phyloP scores from a whole-genome alignment of 148 eudicot genomes.

The Dysphania ambrosioides region DNA sequence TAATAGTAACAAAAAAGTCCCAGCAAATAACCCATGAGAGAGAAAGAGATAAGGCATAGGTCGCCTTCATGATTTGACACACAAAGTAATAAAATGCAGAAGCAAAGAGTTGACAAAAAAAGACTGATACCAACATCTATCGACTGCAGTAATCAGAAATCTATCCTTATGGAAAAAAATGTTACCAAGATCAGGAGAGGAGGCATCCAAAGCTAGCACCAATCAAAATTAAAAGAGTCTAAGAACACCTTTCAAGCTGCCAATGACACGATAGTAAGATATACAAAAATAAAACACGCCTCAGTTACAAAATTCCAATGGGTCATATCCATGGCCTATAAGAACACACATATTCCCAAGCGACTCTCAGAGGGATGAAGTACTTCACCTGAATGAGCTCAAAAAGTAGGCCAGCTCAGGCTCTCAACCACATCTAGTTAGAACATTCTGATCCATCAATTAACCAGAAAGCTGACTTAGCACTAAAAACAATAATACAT shows the following conservation, averaged over 20 bases:
- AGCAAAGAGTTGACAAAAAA: too few species aligned
- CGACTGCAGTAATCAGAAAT: background rate
- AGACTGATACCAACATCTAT: background rate
- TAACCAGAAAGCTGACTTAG: conserved; percentile 72
- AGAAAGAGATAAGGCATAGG: background rate
- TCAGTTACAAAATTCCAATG: background rate
- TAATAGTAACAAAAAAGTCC: too few species aligned
- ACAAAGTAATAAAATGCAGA: background rate
- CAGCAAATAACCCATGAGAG: background rate
- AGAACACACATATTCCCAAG: conserved; percentile 22
- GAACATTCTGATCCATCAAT: conserved; percentile 72
- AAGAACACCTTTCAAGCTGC: conserved; percentile 31
- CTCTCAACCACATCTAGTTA: conserved; percentile 72
- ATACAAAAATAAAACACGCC: background rate
- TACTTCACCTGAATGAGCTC: conserved; percentile 62
- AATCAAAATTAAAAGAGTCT: conserved; percentile 22
- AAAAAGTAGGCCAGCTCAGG: conserved; percentile 48
- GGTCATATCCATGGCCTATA: conserved; percentile 7
- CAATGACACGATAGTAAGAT: conserved; percentile 26
- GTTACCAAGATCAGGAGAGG: conserved; percentile 24
- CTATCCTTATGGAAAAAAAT: conserved; percentile 12
- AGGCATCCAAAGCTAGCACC: conserved; percentile 31
- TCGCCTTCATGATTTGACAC: background rate
- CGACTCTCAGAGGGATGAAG: conserved; percentile 32
- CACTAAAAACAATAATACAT: conserved; percentile 29